phyloP scores from a whole-genome alignment of 805 yeast species.

The Candida yuanshanica region DNA sequence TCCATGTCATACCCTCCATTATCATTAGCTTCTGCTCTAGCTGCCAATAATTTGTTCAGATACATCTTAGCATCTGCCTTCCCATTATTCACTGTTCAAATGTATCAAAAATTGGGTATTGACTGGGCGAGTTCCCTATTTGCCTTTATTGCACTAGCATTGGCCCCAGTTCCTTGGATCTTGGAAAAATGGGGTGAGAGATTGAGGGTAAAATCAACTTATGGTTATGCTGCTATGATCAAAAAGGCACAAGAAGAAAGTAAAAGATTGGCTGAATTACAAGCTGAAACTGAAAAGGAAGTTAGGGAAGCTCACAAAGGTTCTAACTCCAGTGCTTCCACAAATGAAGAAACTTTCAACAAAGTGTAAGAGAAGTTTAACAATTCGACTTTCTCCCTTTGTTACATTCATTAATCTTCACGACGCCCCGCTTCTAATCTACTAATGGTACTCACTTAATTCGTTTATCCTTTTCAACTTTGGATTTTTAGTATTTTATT shows the following conservation, averaged over 20 bases:
- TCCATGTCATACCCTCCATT: conserved; percentile 69
- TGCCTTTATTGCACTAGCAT: conserved; percentile 56
- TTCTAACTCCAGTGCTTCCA: conserved; percentile 1
- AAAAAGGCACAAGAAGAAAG: conserved; percentile 33
- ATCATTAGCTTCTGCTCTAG: conserved; percentile 79
- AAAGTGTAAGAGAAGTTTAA: background rate
- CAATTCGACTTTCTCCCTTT: too few relatives aligned
- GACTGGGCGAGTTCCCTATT: conserved; percentile 78
- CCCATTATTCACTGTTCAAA: conserved; percentile 82
- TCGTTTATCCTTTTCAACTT: too few relatives aligned
- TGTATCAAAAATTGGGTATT: conserved; percentile 65
- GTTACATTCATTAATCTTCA: too few relatives aligned
- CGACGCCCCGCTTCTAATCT: too few relatives aligned
- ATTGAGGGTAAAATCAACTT: conserved; percentile 52
- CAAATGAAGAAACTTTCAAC: background rate
- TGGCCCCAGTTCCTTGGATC: conserved; percentile 73
- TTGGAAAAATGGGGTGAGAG: conserved; percentile 53
- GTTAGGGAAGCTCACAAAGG: background rate
- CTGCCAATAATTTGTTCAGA: conserved; percentile 80
- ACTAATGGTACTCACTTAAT: too few relatives aligned
- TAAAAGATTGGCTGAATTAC: conserved; percentile 11
- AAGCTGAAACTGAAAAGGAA: conserved; percentile 13
- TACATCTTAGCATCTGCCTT: conserved; percentile 71
- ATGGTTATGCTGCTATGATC: conserved; percentile 50
- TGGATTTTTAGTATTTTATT: too few relatives aligned